phyloP scores from a whole-genome alignment of 306 rosid species.

The Pyrus bretschneideri region DNA sequence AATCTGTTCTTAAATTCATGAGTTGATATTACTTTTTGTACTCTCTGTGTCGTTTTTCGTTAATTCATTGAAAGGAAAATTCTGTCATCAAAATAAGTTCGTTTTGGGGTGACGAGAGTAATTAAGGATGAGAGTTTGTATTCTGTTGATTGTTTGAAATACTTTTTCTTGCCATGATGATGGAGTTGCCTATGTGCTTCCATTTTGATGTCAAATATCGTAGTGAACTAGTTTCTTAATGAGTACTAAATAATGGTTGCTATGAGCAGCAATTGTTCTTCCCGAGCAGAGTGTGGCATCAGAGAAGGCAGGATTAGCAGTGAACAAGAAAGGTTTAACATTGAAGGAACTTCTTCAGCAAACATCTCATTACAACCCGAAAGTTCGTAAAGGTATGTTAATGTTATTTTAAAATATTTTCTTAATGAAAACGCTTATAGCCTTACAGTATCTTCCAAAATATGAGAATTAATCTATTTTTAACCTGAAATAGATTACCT shows the following conservation, averaged over 20 bases:
- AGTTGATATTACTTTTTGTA: background rate
- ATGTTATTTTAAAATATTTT: background rate
- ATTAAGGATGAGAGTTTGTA: background rate
- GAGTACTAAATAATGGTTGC: constrained; percentile 4
- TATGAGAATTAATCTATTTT: background rate
- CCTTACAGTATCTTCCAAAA: too few species aligned
- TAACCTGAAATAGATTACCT: background rate
- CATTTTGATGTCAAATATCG: background rate
- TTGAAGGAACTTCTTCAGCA: constrained; percentile 91
- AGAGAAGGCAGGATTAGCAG: constrained; percentile 75
- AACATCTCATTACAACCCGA: constrained; percentile 69
- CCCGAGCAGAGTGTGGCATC: constrained; percentile 92
- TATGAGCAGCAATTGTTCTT: constrained; percentile 65
- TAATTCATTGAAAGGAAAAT: background rate
- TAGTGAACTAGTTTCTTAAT: background rate
- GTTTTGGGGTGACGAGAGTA: background rate
- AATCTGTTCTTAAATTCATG: background rate
- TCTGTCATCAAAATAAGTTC: background rate
- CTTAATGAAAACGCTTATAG: background rate
- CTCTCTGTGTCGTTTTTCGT: background rate
- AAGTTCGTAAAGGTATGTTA: constrained; percentile 82
- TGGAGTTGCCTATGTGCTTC: background rate
- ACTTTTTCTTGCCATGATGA: background rate
- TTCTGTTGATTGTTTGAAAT: background rate
- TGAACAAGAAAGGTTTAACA: constrained; percentile 84